A percentile compares a stretch with the other conserved stretches of the same genome.
Conservation (phyloP, 2,329 filamentous ascomycete genomes). For the Huntiella savannae region DNA sequence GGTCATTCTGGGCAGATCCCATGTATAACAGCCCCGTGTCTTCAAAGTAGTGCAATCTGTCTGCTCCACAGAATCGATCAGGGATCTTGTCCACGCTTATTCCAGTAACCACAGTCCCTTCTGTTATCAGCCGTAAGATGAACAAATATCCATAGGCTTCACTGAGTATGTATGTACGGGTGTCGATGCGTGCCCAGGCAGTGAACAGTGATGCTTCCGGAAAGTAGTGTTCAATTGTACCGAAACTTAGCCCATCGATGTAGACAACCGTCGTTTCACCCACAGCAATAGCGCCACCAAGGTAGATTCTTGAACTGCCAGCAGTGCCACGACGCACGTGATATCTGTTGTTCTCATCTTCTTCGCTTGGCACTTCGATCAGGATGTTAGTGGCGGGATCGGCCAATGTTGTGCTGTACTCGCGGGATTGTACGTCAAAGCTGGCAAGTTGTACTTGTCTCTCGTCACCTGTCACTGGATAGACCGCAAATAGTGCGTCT, state of each 20-base stretch:
- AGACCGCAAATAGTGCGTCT: constrained; percentile 37
- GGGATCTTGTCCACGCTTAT: constrained; percentile 51
- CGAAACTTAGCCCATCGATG: constrained; percentile 57
- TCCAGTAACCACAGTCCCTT: constrained; percentile 45
- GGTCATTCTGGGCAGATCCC: constrained; percentile 83
- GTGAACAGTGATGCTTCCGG: constrained; percentile 68
- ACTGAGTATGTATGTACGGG: constrained; percentile 65
- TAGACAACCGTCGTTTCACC: constrained; percentile 72
- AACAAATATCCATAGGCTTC: constrained; percentile 82
- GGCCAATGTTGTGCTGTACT: constrained; percentile 31
- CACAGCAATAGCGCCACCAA: constrained; percentile 54
- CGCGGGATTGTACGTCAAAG: constrained; percentile 39
- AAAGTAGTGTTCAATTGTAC: constrained; percentile 43
- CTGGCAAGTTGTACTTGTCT: constrained; percentile 32
- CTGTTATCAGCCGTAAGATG: constrained; percentile 58
- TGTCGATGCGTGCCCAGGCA: constrained; percentile 75
- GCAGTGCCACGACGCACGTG: constrained; percentile 33
- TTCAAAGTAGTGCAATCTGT: constrained; percentile 53
- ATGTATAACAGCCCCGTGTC: constrained; percentile 58
- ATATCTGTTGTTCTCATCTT: constrained; percentile 39
- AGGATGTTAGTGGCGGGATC: constrained; percentile 40
- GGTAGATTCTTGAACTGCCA: constrained; percentile 30
- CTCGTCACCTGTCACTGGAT: constrained; percentile 39
- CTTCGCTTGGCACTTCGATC: constrained; percentile 38
- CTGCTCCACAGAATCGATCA: constrained; percentile 49